phyloP scores from a whole-genome alignment of 1,284 basidiomycete species.

The Apiotrichum porosum region DNA sequence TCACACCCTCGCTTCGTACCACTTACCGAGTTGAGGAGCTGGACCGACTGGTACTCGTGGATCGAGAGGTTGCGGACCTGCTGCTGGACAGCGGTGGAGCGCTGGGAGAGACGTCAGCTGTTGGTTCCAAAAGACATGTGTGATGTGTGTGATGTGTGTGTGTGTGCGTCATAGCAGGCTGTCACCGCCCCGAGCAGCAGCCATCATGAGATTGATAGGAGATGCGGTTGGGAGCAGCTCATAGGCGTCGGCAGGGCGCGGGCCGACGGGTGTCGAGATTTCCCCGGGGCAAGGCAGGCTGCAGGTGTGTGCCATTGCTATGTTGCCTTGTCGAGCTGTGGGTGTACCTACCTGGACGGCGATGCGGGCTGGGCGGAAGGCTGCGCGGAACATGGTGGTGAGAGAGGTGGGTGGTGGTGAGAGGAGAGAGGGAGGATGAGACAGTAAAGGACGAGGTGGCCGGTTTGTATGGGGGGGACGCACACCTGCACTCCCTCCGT shows the following conservation, averaged over 20 bases:
- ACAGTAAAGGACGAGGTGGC: neutral
- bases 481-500: neutral
- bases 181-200: neutral
- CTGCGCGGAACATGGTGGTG: slow-evolving; percentile 16
- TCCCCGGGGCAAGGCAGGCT: neutral
- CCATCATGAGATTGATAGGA: neutral
- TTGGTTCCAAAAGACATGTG: neutral
- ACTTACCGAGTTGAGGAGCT: slow-evolving; percentile 82
- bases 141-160: neutral
- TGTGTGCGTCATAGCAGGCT: slow-evolving; percentile 1
- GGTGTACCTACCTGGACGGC: neutral
- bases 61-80: slow-evolving; percentile 79
- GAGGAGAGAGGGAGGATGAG: neutral
- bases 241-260: no score
- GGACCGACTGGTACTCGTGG: slow-evolving; percentile 97
- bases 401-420: neutral
- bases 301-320: neutral
- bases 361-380: slow-evolving; percentile 13
- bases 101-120: no score
- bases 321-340: neutral
- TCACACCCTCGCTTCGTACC: no score
- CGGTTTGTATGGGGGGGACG: neutral
- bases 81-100: slow-evolving; percentile 8
- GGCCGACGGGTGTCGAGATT: no score
- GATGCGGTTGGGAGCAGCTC: neutral